Evolutionary conservation across 371 early-diverging fungal genomes (phyloP).

Genomic region (Dichotomocladium elegans): DNA sequence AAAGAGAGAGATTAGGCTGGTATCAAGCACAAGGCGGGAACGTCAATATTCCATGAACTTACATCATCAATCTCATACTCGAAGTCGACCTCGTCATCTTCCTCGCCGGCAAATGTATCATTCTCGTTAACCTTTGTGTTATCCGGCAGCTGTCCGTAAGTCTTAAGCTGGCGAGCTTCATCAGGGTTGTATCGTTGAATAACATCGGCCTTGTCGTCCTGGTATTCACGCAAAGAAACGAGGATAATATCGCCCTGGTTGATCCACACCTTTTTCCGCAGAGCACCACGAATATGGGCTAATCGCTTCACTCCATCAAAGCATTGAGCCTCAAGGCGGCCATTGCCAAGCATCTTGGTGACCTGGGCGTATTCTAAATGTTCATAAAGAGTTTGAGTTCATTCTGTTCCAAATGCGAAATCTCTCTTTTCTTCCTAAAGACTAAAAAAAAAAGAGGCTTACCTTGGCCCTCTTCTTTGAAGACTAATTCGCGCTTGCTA

Average conservation of each 20-base stretch:
- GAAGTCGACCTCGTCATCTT: slow-evolving; percentile 81
- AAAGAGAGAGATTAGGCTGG: not conserved
- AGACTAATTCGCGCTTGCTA: slow-evolving; percentile 92
- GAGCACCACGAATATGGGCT: slow-evolving; percentile 97
- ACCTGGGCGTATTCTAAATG: slow-evolving; percentile 96
- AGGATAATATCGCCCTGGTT: slow-evolving; percentile 95
- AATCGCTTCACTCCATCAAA: slow-evolving; percentile 91
- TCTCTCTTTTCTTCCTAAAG: not conserved
- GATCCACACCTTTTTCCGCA: slow-evolving; percentile 94
- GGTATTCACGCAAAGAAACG: slow-evolving; percentile 93
- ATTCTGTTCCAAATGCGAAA: too few species aligned
- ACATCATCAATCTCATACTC: slow-evolving; percentile 93
- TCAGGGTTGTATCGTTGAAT: slow-evolving; percentile 97
- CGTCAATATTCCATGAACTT: not conserved
- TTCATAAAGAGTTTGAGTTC: not conserved
- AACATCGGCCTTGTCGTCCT: slow-evolving; percentile 97
- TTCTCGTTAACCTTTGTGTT: slow-evolving; percentile 81
- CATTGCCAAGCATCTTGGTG: slow-evolving; percentile 94
- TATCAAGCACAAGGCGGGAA: not conserved
- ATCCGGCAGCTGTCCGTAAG: slow-evolving; percentile 97
- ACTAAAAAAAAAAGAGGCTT: too few species aligned
- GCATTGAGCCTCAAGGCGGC: slow-evolving; percentile 93
- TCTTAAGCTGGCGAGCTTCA: slow-evolving; percentile 95
- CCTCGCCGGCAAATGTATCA: slow-evolving; percentile 66
- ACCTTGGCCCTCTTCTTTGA: slow-evolving; percentile 94